Conservation (phyloP, 768 basidiomycete genomes). For the Boletus pseudo-olivaceus region DNA sequence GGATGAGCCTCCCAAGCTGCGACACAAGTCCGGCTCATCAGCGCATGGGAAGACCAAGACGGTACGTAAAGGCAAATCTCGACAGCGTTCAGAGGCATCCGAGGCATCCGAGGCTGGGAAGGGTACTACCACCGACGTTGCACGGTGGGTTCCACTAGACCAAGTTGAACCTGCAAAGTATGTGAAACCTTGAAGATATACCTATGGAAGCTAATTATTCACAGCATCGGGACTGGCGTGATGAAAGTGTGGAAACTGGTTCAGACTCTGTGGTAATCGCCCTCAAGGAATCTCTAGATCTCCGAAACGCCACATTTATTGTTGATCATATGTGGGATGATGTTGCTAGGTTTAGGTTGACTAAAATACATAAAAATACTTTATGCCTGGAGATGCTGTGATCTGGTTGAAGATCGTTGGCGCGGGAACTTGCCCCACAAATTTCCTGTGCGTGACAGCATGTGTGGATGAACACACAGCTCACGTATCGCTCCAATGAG, state of each 20-base stretch:
- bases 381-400: neutral
- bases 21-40: neutral
- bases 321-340: neutral
- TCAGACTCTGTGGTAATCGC: slow-evolving; percentile 28
- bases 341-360: neutral
- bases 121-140: slow-evolving; percentile 10
- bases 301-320: neutral
- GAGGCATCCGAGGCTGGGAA: slow-evolving; percentile 13
- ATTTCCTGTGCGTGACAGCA: neutral
- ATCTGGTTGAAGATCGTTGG: neutral
- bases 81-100: slow-evolving; percentile 7
- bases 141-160: slow-evolving; percentile 52
- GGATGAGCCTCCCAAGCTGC: slow-evolving; percentile 39
- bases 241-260: slow-evolving; percentile 69
- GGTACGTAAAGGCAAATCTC: slow-evolving; percentile 8
- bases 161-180: slow-evolving; percentile 63
- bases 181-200: slow-evolving; percentile 25
- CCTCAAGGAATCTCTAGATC: neutral
- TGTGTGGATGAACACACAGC: slow-evolving; percentile 18
- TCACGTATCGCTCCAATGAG: neutral
- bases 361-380: neutral
- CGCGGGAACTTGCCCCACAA: neutral
- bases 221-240: slow-evolving; percentile 71
- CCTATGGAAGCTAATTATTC: neutral
- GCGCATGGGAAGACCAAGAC: slow-evolving; percentile 8